Base-by-base conservation (phyloP, 495 filamentous ascomycete species). In the Podospora conica region DNA sequence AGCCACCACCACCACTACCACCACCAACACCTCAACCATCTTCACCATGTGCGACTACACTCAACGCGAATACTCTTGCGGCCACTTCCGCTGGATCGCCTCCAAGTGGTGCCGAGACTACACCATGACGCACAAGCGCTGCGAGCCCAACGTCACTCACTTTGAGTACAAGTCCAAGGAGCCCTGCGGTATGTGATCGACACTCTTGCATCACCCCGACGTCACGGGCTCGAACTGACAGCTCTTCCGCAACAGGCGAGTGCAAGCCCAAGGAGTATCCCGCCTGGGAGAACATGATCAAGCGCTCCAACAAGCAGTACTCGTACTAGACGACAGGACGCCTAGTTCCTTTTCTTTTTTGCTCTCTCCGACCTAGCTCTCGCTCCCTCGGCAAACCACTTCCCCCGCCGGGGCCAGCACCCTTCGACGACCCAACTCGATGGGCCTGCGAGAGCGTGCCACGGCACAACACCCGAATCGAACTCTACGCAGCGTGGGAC, bases 1-100 rank as follows among this genome's bases (percentile, higher is more conserved):
- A 61, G 11, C 55, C 60, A 9, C 62, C 4, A 3, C 53, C 11
- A 24, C 29, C 56, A 21, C 33, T 23, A 9, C 22, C 9, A 18
- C 56, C 59, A 2, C 15, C 63, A 27, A 21, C 11, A 21, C 9
- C 53, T 15, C 55, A 54, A 66, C 25, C 33, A 18, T 48, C 59
- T 21, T 56, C 66, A 73, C 64, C 64, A 70, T 76, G 75, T 76
- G 75, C 63, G 75, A 73, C 63, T 75, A 73, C 57, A 73, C 72
- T 28, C 73, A 77, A 65, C 60, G 75, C 62, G 78, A 80, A 65
- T 79, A 77, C 61, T 73, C 71, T 3, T 80, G 77, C 71, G 78
- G 78, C 27, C 77, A 79, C 75, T 74, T 77, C 67, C 74, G 77
- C 55, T 80, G 76, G 73, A 80, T 77, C 56, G 78, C 77, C 55